These are phyloP conservation scores for Hypsizygus marmoreus DNA, from an alignment of 768 basidiomycete genomes.

Conservation along the genomic window DNA sequence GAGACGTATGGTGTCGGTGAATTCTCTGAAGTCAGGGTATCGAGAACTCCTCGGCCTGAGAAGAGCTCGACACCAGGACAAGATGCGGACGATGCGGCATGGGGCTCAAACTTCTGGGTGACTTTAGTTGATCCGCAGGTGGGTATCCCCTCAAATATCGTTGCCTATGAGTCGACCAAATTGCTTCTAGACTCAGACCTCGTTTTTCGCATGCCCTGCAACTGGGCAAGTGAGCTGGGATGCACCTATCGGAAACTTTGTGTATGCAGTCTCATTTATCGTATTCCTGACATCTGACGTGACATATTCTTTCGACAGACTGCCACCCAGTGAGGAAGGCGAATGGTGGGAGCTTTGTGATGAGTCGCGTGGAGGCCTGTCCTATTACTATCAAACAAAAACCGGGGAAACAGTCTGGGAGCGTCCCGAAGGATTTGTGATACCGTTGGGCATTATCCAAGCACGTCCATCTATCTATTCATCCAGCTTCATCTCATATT, in stretches of 20 bases:
- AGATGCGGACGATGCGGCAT: constrained; percentile 54
- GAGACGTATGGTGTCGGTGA: background rate
- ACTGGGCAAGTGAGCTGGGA: constrained; percentile 94
- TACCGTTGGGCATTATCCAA: constrained; percentile 88
- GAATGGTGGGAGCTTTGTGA: constrained; percentile 97
- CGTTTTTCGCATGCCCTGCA: constrained; percentile 92
- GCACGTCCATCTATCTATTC: constrained; percentile 34
- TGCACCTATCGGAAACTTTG: constrained; percentile 85
- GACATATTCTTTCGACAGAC: constrained; percentile 42
- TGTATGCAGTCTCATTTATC: constrained; percentile 51
- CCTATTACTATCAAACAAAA: constrained; percentile 95
- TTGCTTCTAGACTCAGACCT: constrained; percentile 49
- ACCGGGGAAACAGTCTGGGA: constrained; percentile 93
- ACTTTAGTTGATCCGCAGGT: constrained; percentile 91
- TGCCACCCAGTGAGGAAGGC: constrained; percentile 81
- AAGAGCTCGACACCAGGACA: constrained; percentile 23
- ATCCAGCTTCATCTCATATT: constrained; percentile 9
- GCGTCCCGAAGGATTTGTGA: constrained; percentile 85
- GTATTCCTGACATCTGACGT: constrained; percentile 20
- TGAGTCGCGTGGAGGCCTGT: constrained; percentile 77
- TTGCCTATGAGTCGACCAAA: background rate
- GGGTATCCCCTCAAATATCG: constrained; percentile 17
- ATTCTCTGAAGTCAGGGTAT: background rate
- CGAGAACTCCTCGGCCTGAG: constrained; percentile 11
- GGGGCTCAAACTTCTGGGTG: constrained; percentile 95